Evolutionary conservation across 23 red algal species (phyloP).

Genomic region (Cyanidiococcus yangmingshanensis): DNA sequence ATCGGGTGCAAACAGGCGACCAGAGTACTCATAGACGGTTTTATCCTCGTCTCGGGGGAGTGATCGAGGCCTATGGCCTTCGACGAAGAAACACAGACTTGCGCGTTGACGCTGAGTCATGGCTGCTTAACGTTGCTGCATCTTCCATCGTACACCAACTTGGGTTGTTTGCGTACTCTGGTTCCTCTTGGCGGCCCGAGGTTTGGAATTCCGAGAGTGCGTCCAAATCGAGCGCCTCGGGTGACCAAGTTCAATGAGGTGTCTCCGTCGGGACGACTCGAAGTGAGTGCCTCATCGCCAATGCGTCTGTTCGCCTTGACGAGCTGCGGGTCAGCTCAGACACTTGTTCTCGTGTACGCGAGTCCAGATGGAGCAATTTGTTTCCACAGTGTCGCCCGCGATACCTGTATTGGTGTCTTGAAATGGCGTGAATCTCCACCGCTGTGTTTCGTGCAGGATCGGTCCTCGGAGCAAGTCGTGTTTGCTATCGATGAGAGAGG

Average conservation of each 20-base stretch:
- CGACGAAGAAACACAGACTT: neutral
- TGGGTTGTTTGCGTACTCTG: neutral
- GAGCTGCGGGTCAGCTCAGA: too few species aligned
- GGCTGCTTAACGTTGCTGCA: neutral
- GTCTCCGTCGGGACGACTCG: too few species aligned
- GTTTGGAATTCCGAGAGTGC: too few species aligned
- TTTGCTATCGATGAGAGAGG: neutral
- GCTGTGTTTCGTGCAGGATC: neutral
- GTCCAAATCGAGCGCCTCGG: too few species aligned
- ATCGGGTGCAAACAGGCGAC: neutral
- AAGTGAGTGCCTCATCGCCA: too few species aligned
- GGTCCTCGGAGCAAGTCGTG: neutral
- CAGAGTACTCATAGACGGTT: neutral
- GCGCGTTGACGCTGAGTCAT: neutral
- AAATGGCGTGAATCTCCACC: neutral
- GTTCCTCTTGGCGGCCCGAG: too few species aligned
- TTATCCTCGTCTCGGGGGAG: slow-evolving; percentile 3
- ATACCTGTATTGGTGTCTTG: neutral
- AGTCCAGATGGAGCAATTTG: neutral
- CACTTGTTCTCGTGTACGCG: neutral
- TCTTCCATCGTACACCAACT: neutral
- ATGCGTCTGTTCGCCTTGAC: too few species aligned
- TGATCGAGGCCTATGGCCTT: neutral
- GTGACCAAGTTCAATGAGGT: too few species aligned
- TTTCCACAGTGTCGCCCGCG: neutral